Percentiles rank a stretch among this genome's conserved stretches.
Conservation (phyloP, 148 eudicot genomes). For the Chenopodium suecicum region DNA sequence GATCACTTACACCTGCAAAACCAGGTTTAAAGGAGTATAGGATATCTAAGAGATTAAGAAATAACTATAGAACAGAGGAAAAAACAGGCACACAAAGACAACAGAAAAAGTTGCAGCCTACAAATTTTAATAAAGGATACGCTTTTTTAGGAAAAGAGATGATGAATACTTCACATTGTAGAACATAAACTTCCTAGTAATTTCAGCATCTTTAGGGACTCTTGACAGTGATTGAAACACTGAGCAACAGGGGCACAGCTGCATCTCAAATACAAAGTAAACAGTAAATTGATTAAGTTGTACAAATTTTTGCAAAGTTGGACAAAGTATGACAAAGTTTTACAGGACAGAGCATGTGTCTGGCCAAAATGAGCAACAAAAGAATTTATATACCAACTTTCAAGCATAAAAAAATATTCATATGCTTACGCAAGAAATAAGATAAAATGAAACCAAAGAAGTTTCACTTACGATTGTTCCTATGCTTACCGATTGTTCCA, state of each 20-base stretch:
- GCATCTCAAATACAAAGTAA: constrained; percentile 37
- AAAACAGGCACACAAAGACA: neutral
- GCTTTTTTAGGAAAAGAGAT: constrained; percentile 50
- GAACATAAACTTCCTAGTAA: constrained; percentile 51
- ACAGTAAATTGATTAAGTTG: neutral
- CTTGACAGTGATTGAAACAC: constrained; percentile 43
- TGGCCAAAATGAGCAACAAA: neutral
- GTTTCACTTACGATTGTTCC: neutral
- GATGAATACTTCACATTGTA: constrained; percentile 48
- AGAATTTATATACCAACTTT: neutral
- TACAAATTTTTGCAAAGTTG: too few relatives aligned
- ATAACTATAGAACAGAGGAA: neutral
- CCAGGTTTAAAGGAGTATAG: constrained; percentile 53
- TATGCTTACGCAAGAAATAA: neutral
- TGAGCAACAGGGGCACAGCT: constrained; percentile 59
- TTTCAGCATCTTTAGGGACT: constrained; percentile 44
- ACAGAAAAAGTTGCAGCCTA: neutral
- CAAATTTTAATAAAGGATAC: constrained; percentile 53
- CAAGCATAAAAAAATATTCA: neutral
- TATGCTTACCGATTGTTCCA: constrained; percentile 3
- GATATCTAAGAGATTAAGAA: constrained; percentile 48
- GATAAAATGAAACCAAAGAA: neutral
- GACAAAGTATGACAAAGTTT: neutral
- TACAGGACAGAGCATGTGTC: neutral
- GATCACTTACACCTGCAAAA: constrained; percentile 40